A percentile compares a stretch with the other conserved stretches of the same genome.
phyloP scores from a whole-genome alignment of 2,329 filamentous ascomycete species.

The Penicillium sp. region DNA sequence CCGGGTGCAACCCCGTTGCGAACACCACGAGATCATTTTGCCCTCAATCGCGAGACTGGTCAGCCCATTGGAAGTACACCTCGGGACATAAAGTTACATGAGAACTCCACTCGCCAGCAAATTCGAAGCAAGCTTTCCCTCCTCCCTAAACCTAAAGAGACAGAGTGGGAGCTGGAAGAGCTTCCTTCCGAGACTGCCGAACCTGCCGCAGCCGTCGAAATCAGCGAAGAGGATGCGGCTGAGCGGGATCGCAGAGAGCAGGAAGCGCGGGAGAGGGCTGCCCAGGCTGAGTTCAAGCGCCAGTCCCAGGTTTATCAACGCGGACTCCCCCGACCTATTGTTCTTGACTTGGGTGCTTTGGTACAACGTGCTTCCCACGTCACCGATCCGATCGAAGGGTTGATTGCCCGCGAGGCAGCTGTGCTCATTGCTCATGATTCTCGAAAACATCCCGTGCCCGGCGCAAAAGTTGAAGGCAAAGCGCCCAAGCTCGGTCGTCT shows the following conservation, averaged over 20 bases:
- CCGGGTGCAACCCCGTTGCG: constrained; percentile 77
- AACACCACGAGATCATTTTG: constrained; percentile 81
- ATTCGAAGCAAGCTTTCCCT: constrained; percentile 62
- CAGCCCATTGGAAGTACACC: constrained; percentile 68
- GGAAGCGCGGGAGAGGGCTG: constrained; percentile 56
- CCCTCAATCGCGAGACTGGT: constrained; percentile 67
- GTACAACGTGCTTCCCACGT: constrained; percentile 57
- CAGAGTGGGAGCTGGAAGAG: constrained; percentile 83
- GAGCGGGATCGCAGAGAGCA: constrained; percentile 68
- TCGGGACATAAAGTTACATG: constrained; percentile 64
- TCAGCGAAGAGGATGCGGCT: constrained; percentile 62
- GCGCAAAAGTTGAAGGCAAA: constrained; percentile 58
- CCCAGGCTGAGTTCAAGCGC: constrained; percentile 66
- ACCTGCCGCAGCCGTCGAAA: constrained; percentile 44
- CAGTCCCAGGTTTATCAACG: constrained; percentile 89
- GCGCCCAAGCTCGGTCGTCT: constrained; percentile 57
- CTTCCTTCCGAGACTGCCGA: constrained; percentile 76
- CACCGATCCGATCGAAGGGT: constrained; percentile 57
- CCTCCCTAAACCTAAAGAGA: constrained; percentile 86
- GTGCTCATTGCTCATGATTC: constrained; percentile 78
- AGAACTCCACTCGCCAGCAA: constrained; percentile 62
- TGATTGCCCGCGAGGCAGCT: constrained; percentile 72
- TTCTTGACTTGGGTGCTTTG: constrained; percentile 65
- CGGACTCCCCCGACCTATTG: constrained; percentile 67
- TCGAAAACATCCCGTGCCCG: constrained; percentile 63